Evolutionary conservation across 805 yeast genomes (phyloP).

Genomic region (Starmerella tilneyi): DNA sequence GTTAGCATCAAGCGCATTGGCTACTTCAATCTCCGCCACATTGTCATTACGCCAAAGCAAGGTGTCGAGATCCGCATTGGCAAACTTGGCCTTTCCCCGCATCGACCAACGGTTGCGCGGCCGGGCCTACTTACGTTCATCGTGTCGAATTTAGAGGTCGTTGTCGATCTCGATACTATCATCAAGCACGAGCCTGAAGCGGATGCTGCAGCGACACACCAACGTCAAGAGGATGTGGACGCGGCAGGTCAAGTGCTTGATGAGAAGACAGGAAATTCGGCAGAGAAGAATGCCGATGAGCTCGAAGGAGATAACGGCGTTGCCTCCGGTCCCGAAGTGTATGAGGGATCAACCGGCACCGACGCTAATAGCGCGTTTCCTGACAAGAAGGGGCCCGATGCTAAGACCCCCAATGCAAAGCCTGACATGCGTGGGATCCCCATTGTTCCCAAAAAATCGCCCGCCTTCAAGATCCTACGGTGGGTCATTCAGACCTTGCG

Average conservation of each 20-base stretch:
- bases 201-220: neutral
- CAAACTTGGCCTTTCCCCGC: constrained; percentile 31
- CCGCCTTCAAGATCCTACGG: constrained; percentile 13
- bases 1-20: constrained; percentile 36
- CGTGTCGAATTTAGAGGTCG: constrained; percentile 29
- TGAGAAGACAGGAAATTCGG: neutral
- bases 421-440: constrained; percentile 12
- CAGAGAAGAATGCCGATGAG: too few relatives aligned
- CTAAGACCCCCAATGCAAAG: too few relatives aligned
- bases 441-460: constrained; percentile 16
- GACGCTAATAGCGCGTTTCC: too few relatives aligned
- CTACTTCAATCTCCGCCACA: constrained; percentile 33
- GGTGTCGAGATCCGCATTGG: constrained; percentile 33
- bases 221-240: neutral
- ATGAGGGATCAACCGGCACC: too few relatives aligned
- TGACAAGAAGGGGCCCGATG: too few relatives aligned
- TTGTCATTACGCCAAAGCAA: constrained; percentile 29
- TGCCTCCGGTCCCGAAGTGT: too few relatives aligned
- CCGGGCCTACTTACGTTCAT: constrained; percentile 34
- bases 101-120: constrained; percentile 35
- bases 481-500: constrained; percentile 24
- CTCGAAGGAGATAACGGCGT: too few relatives aligned
- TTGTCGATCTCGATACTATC: constrained; percentile 24
- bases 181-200: constrained; percentile 11
- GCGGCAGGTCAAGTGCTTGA: neutral